Evolutionary conservation across 2,329 filamentous ascomycete genomes (phyloP).

Genomic region (Trichoderma aggressivum): DNA sequence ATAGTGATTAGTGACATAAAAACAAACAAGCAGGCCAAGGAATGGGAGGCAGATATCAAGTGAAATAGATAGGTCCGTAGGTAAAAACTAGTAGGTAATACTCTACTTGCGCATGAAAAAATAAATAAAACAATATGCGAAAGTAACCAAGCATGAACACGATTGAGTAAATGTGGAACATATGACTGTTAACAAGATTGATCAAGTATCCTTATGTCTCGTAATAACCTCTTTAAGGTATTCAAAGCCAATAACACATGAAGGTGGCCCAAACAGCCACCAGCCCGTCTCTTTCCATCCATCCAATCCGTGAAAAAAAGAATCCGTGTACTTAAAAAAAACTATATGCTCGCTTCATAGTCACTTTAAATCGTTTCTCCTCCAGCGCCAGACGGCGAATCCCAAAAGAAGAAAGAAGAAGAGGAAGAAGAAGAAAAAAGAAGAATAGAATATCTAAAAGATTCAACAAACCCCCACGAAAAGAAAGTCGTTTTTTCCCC

Average conservation of each 20-base stretch:
- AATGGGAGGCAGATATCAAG: background rate
- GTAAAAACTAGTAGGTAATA: background rate
- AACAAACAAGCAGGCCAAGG: background rate
- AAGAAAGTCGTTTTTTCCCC: background rate
- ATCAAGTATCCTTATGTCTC: background rate
- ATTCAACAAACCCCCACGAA: background rate
- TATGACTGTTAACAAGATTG: background rate
- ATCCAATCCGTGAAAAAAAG: background rate
- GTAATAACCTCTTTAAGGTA: background rate
- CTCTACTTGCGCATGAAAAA: background rate
- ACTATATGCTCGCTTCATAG: background rate
- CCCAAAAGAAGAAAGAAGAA: background rate
- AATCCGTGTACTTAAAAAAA: background rate
- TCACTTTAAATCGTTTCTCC: background rate
- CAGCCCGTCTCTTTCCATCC: background rate
- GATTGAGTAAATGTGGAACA: background rate
- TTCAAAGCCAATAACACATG: background rate
- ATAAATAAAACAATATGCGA: background rate
- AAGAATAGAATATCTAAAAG: background rate
- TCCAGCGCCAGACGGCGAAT: background rate
- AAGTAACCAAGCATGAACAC: background rate
- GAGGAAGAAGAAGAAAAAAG: background rate
- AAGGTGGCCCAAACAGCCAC: background rate
- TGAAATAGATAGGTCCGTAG: constrained; percentile 10
- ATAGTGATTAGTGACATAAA: background rate